These are phyloP conservation scores for Staphylotrichum longicolle DNA, from an alignment of 495 filamentous ascomycete species.

Conservation along the genomic window DNA sequence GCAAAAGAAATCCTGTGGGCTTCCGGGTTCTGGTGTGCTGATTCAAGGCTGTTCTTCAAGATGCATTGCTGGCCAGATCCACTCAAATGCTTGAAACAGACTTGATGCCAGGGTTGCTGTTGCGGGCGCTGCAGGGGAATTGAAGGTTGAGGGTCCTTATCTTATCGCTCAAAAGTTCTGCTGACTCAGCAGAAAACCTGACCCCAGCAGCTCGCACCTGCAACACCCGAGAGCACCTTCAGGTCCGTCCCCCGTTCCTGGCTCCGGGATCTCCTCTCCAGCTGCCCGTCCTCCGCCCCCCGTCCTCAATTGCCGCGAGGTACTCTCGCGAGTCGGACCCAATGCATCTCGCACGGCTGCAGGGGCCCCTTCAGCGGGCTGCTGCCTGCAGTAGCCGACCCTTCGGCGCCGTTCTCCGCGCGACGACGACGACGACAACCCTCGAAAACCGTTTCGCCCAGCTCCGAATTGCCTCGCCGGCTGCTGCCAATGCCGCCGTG, in stretches of 20 bases:
- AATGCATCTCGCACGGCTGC: slow-evolving; percentile 56
- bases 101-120: background rate
- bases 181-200: slow-evolving; percentile 50
- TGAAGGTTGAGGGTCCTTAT: slow-evolving; percentile 23
- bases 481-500: slow-evolving; percentile 34
- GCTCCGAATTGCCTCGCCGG: slow-evolving; percentile 24
- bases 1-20: no score
- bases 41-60: background rate
- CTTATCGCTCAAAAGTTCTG: slow-evolving; percentile 23
- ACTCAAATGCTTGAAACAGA: background rate
- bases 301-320: slow-evolving; percentile 25
- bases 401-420: slow-evolving; percentile 23
- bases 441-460: slow-evolving; percentile 30
- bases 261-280: slow-evolving; percentile 13
- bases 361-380: slow-evolving; percentile 50
- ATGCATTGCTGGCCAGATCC: slow-evolving; percentile 9
- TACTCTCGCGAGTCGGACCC: slow-evolving; percentile 20
- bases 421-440: slow-evolving; percentile 21
- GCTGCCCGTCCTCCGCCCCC: background rate
- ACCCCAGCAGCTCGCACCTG: background rate
- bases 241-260: background rate
- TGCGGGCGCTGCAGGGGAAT: background rate
- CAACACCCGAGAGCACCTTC: background rate
- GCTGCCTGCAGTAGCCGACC: slow-evolving; percentile 38
- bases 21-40: background rate